Percentiles rank a stretch among this genome's conserved stretches.
phyloP scores from a whole-genome alignment of 352 stramenopile species.

The Phytophthora foliorum region DNA sequence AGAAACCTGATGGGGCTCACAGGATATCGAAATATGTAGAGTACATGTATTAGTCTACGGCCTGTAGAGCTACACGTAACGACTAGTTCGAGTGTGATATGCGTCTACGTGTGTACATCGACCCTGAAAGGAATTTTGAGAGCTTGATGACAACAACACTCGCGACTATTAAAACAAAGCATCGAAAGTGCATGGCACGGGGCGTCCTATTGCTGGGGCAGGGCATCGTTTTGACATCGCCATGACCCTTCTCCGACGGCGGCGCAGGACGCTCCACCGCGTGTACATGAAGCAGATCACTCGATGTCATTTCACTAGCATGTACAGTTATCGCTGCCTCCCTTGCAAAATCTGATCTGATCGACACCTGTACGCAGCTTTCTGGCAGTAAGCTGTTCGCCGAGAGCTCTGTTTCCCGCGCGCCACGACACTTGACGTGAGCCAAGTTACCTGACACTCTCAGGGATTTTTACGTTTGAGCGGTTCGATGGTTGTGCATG shows the following conservation, averaged over 20 bases:
- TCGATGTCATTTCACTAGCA: not conserved
- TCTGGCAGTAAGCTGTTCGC: too few relatives aligned
- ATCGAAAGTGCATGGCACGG: conserved; percentile 2
- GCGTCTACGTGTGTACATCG: not conserved
- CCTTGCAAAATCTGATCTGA: not conserved
- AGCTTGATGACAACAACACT: not conserved
- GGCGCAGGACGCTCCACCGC: not conserved
- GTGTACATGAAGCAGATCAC: too few relatives aligned
- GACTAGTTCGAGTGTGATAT: too few relatives aligned
- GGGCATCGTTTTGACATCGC: not conserved
- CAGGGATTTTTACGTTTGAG: too few relatives aligned
- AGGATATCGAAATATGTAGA: not conserved
- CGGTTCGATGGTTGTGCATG: too few relatives aligned
- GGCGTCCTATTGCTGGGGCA: not conserved
- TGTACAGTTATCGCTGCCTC: not conserved
- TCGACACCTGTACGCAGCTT: not conserved
- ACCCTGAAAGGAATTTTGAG: not conserved
- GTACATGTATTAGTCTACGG: too few relatives aligned
- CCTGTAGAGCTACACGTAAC: too few relatives aligned
- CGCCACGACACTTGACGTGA: too few relatives aligned
- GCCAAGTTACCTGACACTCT: too few relatives aligned
- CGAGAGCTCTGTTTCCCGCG: not conserved
- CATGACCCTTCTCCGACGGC: not conserved
- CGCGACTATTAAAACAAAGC: conserved; percentile 8
- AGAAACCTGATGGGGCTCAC: too few relatives aligned